Conservation (phyloP, 179 eudicot species). For the Silene noctiflora region DNA sequence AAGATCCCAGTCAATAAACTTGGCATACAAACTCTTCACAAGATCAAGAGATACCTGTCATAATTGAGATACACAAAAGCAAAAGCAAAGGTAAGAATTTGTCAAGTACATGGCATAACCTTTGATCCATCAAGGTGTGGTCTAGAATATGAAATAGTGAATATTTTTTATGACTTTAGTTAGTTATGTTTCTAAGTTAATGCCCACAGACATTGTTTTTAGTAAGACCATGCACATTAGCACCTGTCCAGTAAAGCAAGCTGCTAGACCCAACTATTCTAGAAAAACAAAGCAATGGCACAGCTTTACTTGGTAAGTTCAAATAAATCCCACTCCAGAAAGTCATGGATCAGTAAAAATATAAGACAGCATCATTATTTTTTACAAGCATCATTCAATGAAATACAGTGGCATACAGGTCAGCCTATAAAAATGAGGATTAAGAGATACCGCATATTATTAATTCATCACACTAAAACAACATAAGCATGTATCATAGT, state of each 20-base stretch:
- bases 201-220: not conserved
- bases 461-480: not conserved
- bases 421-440: not conserved
- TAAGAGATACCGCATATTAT: not conserved
- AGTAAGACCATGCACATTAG: not conserved
- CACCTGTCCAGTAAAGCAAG: not conserved
- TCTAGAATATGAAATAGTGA: not conserved
- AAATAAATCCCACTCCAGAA: conserved; percentile 1
- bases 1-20: conserved; percentile 94
- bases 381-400: not conserved
- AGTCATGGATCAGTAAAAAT: not conserved
- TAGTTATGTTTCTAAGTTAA: not conserved
- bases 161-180: not conserved
- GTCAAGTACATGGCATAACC: not conserved
- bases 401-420: not conserved
- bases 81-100: not conserved
- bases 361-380: not conserved
- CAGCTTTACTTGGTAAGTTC: not conserved
- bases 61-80: conserved; percentile 15
- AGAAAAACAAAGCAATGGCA: conserved; percentile 9
- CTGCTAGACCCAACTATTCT: not conserved
- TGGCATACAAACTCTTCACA: conserved; percentile 93
- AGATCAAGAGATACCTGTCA: conserved; percentile 93
- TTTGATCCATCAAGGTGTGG: not conserved
- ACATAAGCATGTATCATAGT: not conserved